Conservation (phyloP, 768 basidiomycete species). For the Chalciporus piperatus region DNA sequence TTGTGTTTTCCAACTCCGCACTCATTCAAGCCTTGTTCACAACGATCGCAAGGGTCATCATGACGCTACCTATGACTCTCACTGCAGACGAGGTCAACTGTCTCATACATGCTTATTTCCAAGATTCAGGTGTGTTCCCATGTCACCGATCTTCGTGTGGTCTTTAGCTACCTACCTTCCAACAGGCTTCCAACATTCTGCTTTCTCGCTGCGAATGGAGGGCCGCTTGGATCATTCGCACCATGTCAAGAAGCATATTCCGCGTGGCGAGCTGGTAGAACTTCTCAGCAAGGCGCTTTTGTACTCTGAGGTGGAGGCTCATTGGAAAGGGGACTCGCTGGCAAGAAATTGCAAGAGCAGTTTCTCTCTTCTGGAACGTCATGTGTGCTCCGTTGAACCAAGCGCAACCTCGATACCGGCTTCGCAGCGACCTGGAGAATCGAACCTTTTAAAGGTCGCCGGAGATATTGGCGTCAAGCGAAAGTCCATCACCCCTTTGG, state of each 20-base stretch:
- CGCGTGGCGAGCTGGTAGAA: constrained; percentile 78
- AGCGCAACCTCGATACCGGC: constrained; percentile 17
- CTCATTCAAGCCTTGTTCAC: not conserved
- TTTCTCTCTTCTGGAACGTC: constrained; percentile 74
- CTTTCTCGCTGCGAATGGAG: constrained; percentile 77
- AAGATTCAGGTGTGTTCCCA: constrained; percentile 62
- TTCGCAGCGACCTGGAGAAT: constrained; percentile 19
- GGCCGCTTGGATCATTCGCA: constrained; percentile 67
- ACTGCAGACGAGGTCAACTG: constrained; percentile 84
- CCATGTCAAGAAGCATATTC: constrained; percentile 68
- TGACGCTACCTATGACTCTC: constrained; percentile 54
- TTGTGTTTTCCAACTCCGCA: constrained; percentile 29
- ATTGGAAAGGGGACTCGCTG: constrained; percentile 66
- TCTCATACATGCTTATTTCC: constrained; percentile 79
- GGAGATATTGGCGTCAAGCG: constrained; percentile 42
- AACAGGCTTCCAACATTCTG: constrained; percentile 76
- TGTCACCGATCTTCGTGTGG: not conserved
- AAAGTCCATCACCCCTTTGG: constrained; percentile 47
- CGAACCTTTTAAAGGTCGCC: constrained; percentile 1
- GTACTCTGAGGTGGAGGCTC: constrained; percentile 79
- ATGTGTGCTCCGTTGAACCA: constrained; percentile 62
- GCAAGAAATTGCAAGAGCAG: constrained; percentile 62
- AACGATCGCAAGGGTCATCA: constrained; percentile 13
- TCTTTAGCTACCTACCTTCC: constrained; percentile 7
- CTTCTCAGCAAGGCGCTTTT: constrained; percentile 77